Conservation (phyloP, 805 yeast species). For the Teunomyces atbi region DNA sequence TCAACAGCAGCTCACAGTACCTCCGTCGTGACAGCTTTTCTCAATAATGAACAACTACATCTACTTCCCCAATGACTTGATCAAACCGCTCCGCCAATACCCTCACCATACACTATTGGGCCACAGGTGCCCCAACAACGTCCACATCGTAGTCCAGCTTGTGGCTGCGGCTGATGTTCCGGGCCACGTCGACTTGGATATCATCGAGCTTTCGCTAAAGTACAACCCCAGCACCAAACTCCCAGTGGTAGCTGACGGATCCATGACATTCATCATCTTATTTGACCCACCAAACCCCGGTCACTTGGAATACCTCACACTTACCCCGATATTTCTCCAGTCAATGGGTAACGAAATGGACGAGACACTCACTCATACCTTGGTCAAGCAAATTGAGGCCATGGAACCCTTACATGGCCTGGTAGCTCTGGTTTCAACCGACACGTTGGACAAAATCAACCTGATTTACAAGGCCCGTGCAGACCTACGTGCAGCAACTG, state of each 20-base stretch:
- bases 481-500: conserved; percentile 1
- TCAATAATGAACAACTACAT: conserved; percentile 28
- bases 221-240: neutral
- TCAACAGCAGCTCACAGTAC: conserved; percentile 44
- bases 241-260: conserved; percentile 4
- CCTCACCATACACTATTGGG: conserved; percentile 19
- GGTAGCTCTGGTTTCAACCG: conserved; percentile 14
- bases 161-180: neutral
- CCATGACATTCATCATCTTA: conserved; percentile 22
- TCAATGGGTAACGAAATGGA: conserved; percentile 29
- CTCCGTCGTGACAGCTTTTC: conserved; percentile 41
- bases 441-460: conserved; percentile 33
- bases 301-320: conserved; percentile 73
- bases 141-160: conserved; percentile 13
- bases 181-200: neutral
- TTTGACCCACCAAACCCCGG: conserved; percentile 71
- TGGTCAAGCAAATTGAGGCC: conserved; percentile 22
- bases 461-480: conserved; percentile 20
- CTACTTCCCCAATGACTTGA: conserved; percentile 35
- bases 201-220: neutral
- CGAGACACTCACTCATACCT: conserved; percentile 10
- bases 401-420: conserved; percentile 8
- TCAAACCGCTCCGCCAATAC: conserved; percentile 6
- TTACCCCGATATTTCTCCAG: conserved; percentile 69
- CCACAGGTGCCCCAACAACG: conserved; percentile 16